Evolutionary conservation across 1,139 yeast species (phyloP).

Genomic region (Fermentozyma sake): DNA sequence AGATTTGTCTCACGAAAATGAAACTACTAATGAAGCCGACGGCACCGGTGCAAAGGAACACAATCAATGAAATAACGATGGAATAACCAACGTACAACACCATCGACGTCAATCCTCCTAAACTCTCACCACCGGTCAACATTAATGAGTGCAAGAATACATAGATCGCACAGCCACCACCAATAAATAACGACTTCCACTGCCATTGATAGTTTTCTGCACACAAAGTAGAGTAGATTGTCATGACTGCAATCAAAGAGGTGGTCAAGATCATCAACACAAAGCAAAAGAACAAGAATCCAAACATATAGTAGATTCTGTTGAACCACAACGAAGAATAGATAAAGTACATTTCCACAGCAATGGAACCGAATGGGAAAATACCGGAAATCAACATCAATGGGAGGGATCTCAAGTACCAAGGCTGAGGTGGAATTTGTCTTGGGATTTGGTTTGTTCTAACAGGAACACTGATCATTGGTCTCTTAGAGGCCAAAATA

Average conservation of each 20-base stretch:
- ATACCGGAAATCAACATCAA: slow-evolving; percentile 78
- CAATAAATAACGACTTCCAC: slow-evolving; percentile 85
- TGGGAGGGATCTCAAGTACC: slow-evolving; percentile 69
- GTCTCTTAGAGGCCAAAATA: slow-evolving; percentile 65
- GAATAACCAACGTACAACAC: slow-evolving; percentile 88
- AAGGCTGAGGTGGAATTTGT: slow-evolving; percentile 89
- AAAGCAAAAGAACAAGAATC: slow-evolving; percentile 87
- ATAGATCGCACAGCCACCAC: slow-evolving; percentile 87
- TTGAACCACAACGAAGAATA: slow-evolving; percentile 92
- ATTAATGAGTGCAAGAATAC: slow-evolving; percentile 80
- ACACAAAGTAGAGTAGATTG: slow-evolving; percentile 82
- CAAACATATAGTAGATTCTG: slow-evolving; percentile 94
- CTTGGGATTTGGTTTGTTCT: slow-evolving; percentile 92
- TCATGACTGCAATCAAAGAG: slow-evolving; percentile 70
- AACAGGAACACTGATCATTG: slow-evolving; percentile 63
- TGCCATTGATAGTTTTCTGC: slow-evolving; percentile 96
- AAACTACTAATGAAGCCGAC: slow-evolving; percentile 78
- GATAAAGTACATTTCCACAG: slow-evolving; percentile 88
- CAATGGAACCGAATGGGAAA: slow-evolving; percentile 92
- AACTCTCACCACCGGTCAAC: slow-evolving; percentile 58
- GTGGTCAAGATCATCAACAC: slow-evolving; percentile 79
- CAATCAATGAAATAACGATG: slow-evolving; percentile 59
- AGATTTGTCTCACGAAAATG: slow-evolving; percentile 73
- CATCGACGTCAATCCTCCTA: slow-evolving; percentile 74
- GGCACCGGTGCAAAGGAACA: slow-evolving; percentile 83